Conservation (phyloP, 2,329 filamentous ascomycete genomes). For the Hypoxylon sp. region DNA sequence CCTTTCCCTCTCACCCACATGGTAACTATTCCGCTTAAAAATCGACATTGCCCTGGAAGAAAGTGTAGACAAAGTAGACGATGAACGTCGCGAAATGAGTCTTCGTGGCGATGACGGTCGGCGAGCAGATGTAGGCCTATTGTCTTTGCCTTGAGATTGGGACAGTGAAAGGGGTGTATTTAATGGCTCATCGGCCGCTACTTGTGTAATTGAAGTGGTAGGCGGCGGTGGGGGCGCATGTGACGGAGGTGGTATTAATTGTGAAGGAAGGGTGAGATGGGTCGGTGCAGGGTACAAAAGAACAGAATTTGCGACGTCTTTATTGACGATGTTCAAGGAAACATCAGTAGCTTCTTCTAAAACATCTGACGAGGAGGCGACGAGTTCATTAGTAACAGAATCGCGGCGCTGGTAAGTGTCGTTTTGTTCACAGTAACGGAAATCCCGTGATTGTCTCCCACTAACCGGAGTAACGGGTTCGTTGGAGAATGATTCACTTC, state of each 20-base stretch:
- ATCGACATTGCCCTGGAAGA: conserved; percentile 48
- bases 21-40: conserved; percentile 51
- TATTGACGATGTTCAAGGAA: conserved; percentile 40
- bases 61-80: conserved; percentile 48
- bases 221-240: conserved; percentile 25
- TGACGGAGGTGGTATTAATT: conserved; percentile 26
- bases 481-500: conserved; percentile 69
- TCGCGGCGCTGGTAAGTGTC: conserved; percentile 53
- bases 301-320: conserved; percentile 37
- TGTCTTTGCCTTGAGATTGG: conserved; percentile 7
- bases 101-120: conserved; percentile 39
- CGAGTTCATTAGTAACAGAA: conserved; percentile 46
- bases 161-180: conserved; percentile 19
- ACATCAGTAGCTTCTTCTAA: conserved; percentile 45
- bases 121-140: conserved; percentile 38
- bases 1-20: conserved; percentile 45
- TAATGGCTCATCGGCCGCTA: conserved; percentile 36
- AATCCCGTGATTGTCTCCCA: conserved; percentile 69
- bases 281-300: conserved; percentile 32
- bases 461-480: conserved; percentile 75
- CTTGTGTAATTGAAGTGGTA: conserved; percentile 21
- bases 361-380: conserved; percentile 40
- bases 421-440: conserved; percentile 61
- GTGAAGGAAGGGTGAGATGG: conserved; percentile 20
- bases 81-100: conserved; percentile 45